Evolutionary conservation across 768 basidiomycete species (phyloP), one percentile per base, ranked within the genome.

Genomic region (Terana coerulea): DNA sequence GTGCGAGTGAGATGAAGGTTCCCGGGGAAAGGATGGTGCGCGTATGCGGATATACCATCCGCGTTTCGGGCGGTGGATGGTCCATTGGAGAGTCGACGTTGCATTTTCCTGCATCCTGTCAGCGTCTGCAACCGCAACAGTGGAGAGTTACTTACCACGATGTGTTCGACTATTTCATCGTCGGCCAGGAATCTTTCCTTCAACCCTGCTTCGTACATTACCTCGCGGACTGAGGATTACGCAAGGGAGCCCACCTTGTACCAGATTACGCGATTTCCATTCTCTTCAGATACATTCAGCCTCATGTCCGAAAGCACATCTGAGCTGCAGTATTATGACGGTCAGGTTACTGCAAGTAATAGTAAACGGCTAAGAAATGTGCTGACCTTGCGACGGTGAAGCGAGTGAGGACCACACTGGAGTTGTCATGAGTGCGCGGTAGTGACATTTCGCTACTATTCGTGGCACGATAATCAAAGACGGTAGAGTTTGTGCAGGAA

Each of bases 21-120:
- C 48, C 72, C 11, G 79, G 83, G 87, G 84, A 56, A 90, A 91
- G 3, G 74, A 59, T 0, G 90, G 89, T 2, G 86, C 71, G 30
- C 86, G 79, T 22, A 92, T 69, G 35, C 85, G 85, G 53, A 92
- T 81, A 66, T 91, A 92, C 90, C 90, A 92, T 39, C 90, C 90
- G 25, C 85, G 80, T 51, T 82, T 80, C 1, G 90, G 90, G 5
- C 83, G 79, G 63, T 91, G 90, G 24, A 91, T 80, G 9, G 79
- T 79, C 90, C 90, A 92, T 49, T 78, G 75, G 2, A 88, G 64
- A 0, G 76, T 75, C 21, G 77, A 80, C 3, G 78, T 82, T n/a
- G 79, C 74, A 34, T 85, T 86, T 51, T 91, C 85, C 86, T 86
- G 53, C 29, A 28, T 10, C 17, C 6, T 17, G 2, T 41, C 14